Evolutionary conservation across 352 stramenopile species (phyloP).

Genomic region (Phytophthora cactorum): DNA sequence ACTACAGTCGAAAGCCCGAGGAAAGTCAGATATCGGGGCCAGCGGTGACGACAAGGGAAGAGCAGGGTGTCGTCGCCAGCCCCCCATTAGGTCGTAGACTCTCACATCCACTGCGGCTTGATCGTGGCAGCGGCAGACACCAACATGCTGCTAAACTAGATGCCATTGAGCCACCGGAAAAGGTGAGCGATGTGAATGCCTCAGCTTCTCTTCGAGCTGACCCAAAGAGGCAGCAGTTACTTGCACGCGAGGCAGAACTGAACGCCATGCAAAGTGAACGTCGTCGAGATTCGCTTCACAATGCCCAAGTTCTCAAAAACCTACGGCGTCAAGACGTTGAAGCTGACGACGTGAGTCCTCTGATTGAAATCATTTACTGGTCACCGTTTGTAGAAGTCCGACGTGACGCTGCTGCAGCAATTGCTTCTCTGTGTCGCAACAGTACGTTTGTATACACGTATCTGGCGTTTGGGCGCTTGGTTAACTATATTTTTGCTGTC

Average conservation of each 20-base stretch:
- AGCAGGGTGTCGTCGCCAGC: not conserved
- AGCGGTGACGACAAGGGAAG: not conserved
- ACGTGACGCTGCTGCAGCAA: slow-evolving; percentile 73
- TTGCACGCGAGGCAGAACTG: slow-evolving; percentile 30
- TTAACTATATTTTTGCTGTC: not conserved
- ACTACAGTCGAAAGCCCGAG: not conserved
- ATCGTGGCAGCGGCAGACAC: slow-evolving; percentile 3
- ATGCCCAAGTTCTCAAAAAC: slow-evolving; percentile 37
- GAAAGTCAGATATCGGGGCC: not conserved
- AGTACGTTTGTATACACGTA: slow-evolving; percentile 30
- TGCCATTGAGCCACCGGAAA: slow-evolving; percentile 3
- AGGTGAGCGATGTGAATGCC: not conserved
- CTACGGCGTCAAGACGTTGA: slow-evolving; percentile 61
- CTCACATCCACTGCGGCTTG: slow-evolving; percentile 13
- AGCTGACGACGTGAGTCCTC: slow-evolving; percentile 65
- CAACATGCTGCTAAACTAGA: slow-evolving; percentile 5
- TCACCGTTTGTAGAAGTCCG: slow-evolving; percentile 83
- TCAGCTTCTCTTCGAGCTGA: slow-evolving; percentile 21
- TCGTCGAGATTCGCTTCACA: slow-evolving; percentile 37
- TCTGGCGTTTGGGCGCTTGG: not conserved
- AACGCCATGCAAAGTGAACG: slow-evolving; percentile 18
- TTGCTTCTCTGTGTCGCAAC: slow-evolving; percentile 80
- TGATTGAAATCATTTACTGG: slow-evolving; percentile 91
- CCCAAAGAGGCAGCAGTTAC: slow-evolving; percentile 32
- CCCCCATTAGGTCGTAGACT: slow-evolving; percentile 8